Percentiles rank a stretch among this genome's conserved stretches.
These are phyloP conservation scores for Amanita jacksonii DNA, from an alignment of 768 basidiomycete genomes.

Conservation along the genomic window DNA sequence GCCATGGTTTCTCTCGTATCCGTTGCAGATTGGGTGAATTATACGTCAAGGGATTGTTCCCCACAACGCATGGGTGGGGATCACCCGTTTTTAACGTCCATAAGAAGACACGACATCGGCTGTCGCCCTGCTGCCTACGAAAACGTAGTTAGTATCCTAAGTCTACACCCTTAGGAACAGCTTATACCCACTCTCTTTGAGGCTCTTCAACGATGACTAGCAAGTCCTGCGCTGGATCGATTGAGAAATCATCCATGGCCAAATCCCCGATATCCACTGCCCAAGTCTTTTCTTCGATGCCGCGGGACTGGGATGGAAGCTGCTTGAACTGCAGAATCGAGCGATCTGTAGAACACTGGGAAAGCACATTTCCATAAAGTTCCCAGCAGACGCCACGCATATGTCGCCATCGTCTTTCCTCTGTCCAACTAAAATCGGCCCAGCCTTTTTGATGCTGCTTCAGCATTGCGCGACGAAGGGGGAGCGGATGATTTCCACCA, in stretches of 20 bases:
- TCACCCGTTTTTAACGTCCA: slow-evolving; percentile 36
- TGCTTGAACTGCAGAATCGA: slow-evolving; percentile 32
- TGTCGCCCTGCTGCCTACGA: slow-evolving; percentile 9
- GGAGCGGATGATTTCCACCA: slow-evolving; percentile 25
- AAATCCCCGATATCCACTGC: slow-evolving; percentile 24
- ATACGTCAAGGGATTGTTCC: slow-evolving; percentile 24
- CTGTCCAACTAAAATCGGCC: slow-evolving; percentile 25
- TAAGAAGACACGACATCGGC: slow-evolving; percentile 31
- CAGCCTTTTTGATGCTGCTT: slow-evolving; percentile 10
- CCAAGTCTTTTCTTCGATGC: slow-evolving; percentile 38
- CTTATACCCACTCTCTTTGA: slow-evolving; percentile 10
- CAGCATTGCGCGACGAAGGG: slow-evolving; percentile 6
- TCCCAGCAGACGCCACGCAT: slow-evolving; percentile 39
- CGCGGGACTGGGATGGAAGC: slow-evolving; percentile 39
- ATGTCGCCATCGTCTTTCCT: slow-evolving; percentile 26
- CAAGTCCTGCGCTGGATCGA: slow-evolving; percentile 63
- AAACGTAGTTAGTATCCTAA: background rate
- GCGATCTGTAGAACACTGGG: slow-evolving; percentile 22
- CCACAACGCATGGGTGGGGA: slow-evolving; percentile 19
- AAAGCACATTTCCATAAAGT: slow-evolving; percentile 48
- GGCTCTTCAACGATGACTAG: slow-evolving; percentile 41
- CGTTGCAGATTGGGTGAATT: slow-evolving; percentile 23
- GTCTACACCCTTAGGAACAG: too few species aligned
- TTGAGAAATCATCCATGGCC: slow-evolving; percentile 41
- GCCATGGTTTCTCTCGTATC: slow-evolving; percentile 16